A percentile compares a stretch with the other conserved stretches of the same genome.
Conservation (phyloP, 352 stramenopile species). For the Phytophthora multivora region DNA sequence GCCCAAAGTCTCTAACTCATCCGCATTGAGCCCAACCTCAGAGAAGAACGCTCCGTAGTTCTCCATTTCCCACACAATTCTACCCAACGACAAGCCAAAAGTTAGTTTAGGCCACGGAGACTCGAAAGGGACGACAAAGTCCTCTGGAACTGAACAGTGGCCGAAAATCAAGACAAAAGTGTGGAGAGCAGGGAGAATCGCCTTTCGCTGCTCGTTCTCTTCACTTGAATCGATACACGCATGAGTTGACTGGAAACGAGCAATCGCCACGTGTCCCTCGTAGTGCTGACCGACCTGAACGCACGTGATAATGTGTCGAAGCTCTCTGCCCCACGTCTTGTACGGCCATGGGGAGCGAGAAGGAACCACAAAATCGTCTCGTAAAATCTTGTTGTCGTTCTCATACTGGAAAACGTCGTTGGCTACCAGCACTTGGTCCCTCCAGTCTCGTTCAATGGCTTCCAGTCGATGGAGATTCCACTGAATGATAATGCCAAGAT, state of each 20-base stretch:
- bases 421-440: constrained; percentile 23
- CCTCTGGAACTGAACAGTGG: constrained; percentile 23
- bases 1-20: constrained; percentile 33
- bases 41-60: constrained; percentile 23
- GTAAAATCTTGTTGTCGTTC: constrained; percentile 24
- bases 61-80: constrained; percentile 21
- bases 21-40: constrained; percentile 30
- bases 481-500: constrained; percentile 29
- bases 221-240: constrained; percentile 1
- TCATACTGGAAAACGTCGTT: constrained; percentile 33
- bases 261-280: constrained; percentile 21
- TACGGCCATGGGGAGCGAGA: constrained; percentile 29
- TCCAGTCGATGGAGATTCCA: constrained; percentile 30
- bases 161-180: constrained; percentile 29
- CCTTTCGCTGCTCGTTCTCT: constrained; percentile 20
- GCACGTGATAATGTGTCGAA: constrained; percentile 24
- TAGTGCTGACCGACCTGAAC: constrained; percentile 31
- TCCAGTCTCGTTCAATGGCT: constrained; percentile 31
- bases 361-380: constrained; percentile 34
- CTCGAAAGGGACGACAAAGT: constrained; percentile 23
- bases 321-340: constrained; percentile 27
- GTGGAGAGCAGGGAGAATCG: constrained; percentile 30
- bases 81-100: constrained; percentile 15
- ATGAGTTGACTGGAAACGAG: constrained; percentile 13
- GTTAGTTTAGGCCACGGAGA: constrained; percentile 28